Evolutionary conservation across 108 stramenopile genomes (phyloP).

Genomic region (Skeletonema costatum): DNA sequence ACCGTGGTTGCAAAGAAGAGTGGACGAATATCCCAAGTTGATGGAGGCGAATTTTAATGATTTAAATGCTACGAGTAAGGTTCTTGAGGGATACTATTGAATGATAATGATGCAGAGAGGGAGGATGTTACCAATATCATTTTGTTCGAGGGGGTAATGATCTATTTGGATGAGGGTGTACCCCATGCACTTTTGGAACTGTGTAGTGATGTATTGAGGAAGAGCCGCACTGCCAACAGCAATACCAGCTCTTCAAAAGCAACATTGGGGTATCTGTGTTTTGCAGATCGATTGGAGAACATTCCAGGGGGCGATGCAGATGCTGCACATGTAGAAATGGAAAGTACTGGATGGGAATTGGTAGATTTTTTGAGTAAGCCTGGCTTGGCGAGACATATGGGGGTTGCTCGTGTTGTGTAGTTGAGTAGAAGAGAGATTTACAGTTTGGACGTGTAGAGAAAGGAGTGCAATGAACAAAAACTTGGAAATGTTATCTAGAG

Average conservation of each 20-base stretch:
- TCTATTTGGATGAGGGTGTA: conserved; percentile 70
- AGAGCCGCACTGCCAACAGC: conserved; percentile 1
- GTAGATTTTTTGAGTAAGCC: conserved; percentile 64
- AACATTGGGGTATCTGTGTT: conserved; percentile 44
- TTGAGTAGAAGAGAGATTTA: neutral
- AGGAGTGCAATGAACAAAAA: too few species aligned
- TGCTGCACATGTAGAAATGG: conserved; percentile 39
- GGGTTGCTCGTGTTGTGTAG: conserved; percentile 42
- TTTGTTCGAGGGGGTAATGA: conserved; percentile 81
- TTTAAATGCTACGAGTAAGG: conserved; percentile 43
- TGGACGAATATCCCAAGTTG: conserved; percentile 35
- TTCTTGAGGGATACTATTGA: conserved; percentile 33
- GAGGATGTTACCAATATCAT: conserved; percentile 54
- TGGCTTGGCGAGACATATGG: conserved; percentile 77
- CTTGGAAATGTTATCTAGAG: too few species aligned
- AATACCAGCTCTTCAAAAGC: neutral
- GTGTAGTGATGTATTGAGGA: conserved; percentile 43
- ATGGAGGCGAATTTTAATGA: conserved; percentile 62
- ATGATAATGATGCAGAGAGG: conserved; percentile 7
- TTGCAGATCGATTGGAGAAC: conserved; percentile 76
- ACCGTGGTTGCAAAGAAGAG: conserved; percentile 37
- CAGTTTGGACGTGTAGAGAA: too few species aligned
- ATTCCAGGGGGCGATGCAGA: conserved; percentile 61
- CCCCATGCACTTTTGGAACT: conserved; percentile 53
- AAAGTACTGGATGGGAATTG: conserved; percentile 63